These are phyloP conservation scores for Saccharomycopsis hybrid DNA, from an alignment of 1,139 yeast species.

Conservation along the genomic window DNA sequence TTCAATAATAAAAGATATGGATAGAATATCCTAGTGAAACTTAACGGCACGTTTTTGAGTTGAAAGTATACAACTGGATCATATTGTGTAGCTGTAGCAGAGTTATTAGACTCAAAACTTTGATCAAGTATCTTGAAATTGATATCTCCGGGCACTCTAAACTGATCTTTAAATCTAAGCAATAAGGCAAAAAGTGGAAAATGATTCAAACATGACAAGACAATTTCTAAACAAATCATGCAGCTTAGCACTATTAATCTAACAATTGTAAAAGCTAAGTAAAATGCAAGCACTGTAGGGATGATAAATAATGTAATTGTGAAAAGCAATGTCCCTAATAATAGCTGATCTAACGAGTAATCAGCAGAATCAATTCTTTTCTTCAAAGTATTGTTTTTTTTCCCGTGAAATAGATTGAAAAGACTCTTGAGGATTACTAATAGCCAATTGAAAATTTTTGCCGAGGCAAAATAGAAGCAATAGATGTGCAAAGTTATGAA, in stretches of 20 bases:
- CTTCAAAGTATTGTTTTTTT: slow-evolving; percentile 76
- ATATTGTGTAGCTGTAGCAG: background rate
- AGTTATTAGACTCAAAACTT: too few relatives aligned
- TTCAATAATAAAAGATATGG: slow-evolving; percentile 39
- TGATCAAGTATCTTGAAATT: slow-evolving; percentile 35
- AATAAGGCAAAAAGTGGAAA: slow-evolving; percentile 81
- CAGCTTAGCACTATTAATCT: slow-evolving; percentile 46
- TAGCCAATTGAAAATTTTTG: slow-evolving; percentile 75
- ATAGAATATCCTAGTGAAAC: slow-evolving; percentile 37
- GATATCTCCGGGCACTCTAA: slow-evolving; percentile 88
- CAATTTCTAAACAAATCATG: slow-evolving; percentile 52
- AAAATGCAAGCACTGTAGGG: slow-evolving; percentile 87
- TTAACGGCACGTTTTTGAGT: slow-evolving; percentile 41
- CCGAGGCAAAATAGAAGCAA: slow-evolving; percentile 71
- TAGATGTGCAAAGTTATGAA: slow-evolving; percentile 65
- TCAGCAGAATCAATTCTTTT: slow-evolving; percentile 79
- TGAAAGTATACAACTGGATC: slow-evolving; percentile 25
- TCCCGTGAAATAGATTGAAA: slow-evolving; percentile 83
- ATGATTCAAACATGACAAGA: slow-evolving; percentile 65
- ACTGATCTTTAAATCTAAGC: slow-evolving; percentile 72
- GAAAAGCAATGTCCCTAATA: slow-evolving; percentile 83
- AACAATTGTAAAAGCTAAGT: slow-evolving; percentile 61
- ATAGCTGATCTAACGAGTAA: slow-evolving; percentile 78
- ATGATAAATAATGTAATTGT: slow-evolving; percentile 70
- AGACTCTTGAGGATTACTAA: slow-evolving; percentile 61